Conservation (phyloP, 257 asterid species). For the Leonotis leonurus region DNA sequence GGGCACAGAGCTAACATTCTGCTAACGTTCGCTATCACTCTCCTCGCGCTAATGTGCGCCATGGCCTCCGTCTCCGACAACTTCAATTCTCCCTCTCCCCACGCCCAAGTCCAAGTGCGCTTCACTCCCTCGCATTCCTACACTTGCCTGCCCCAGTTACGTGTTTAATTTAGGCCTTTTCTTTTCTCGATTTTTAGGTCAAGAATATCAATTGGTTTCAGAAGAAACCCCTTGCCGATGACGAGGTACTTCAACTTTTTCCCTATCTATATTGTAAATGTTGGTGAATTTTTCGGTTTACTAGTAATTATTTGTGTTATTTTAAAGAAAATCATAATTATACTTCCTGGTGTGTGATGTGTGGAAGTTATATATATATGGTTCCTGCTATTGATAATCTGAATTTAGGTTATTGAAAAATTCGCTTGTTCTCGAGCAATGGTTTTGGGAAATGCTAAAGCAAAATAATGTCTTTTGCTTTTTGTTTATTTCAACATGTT, state of each 20-base stretch:
- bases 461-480: no score
- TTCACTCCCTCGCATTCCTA: neutral
- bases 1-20: constrained; percentile 75
- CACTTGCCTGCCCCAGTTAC: neutral
- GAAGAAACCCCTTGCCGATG: constrained; percentile 77
- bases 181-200: constrained; percentile 32
- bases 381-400: neutral
- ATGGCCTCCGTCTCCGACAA: constrained; percentile 78
- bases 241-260: constrained; percentile 43
- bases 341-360: no score
- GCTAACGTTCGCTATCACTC: constrained; percentile 65
- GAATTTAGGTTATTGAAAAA: neutral
- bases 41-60: constrained; percentile 81
- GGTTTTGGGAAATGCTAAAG: no score
- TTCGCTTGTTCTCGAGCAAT: neutral
- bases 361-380: neutral
- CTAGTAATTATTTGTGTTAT: neutral
- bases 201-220: constrained; percentile 80
- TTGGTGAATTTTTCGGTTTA: neutral
- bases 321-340: no score
- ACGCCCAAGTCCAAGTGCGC: constrained; percentile 44
- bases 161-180: neutral
- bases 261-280: neutral
- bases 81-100: constrained; percentile 59
- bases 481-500: no score